Evolutionary conservation across 345 rosid species (phyloP).

Genomic region (Orychophragmus violaceus): DNA sequence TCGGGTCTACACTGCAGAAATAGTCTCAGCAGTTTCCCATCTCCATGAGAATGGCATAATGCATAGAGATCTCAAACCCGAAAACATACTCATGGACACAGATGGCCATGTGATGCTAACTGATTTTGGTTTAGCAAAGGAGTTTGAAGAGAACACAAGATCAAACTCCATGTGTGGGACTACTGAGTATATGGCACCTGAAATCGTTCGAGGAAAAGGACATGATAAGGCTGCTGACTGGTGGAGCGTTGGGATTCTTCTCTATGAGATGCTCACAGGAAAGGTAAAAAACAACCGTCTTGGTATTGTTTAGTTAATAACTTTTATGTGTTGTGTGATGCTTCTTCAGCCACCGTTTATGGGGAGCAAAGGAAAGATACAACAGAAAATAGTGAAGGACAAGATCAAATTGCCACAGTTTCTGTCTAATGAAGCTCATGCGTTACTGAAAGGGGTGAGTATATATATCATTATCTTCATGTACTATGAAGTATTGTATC

Average conservation of each 20-base stretch:
- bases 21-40: constrained; percentile 81
- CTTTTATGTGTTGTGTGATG: background rate
- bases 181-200: constrained; percentile 94
- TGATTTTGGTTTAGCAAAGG: constrained; percentile 89
- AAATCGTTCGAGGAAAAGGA: constrained; percentile 81
- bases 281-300: constrained; percentile 39
- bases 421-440: constrained; percentile 73
- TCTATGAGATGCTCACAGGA: constrained; percentile 94
- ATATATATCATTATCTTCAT: background rate
- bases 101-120: constrained; percentile 94
- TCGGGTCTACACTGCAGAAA: constrained; percentile 85
- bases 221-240: constrained; percentile 95
- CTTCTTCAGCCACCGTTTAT: constrained; percentile 67
- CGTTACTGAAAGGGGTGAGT: constrained; percentile 74
- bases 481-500: background rate
- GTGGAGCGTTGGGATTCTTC: constrained; percentile 92
- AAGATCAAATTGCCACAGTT: constrained; percentile 68
- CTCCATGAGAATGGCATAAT: constrained; percentile 93
- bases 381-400: constrained; percentile 75
- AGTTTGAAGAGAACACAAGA: constrained; percentile 74
- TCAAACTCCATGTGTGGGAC: constrained; percentile 95
- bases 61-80: constrained; percentile 99
- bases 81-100: constrained; percentile 74
- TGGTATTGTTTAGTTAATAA: background rate
- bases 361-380: constrained; percentile 60